Conservation (phyloP, 2,329 filamentous ascomycete species). For the Sporothrix curviconia region DNA sequence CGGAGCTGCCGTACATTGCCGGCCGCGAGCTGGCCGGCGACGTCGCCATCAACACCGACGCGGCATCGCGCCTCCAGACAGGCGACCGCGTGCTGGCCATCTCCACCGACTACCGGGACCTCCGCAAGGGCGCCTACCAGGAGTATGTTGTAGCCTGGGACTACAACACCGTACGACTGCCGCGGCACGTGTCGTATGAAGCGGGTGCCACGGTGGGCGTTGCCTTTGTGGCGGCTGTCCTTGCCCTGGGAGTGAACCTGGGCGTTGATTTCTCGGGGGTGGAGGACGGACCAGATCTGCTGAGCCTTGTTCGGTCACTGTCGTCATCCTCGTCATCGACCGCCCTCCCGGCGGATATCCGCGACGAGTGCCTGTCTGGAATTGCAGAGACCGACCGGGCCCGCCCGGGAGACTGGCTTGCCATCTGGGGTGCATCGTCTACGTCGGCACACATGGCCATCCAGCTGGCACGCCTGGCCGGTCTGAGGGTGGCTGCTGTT, state of each 20-base stretch:
- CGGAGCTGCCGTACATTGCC: conserved; percentile 60
- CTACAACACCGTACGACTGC: conserved; percentile 59
- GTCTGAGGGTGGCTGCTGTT: conserved; percentile 58
- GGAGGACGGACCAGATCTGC: conserved; percentile 52
- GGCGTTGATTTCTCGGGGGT: conserved; percentile 57
- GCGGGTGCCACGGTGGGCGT: conserved; percentile 61
- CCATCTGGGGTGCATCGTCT: conserved; percentile 68
- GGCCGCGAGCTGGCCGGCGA: conserved; percentile 64
- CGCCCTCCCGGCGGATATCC: conserved; percentile 53
- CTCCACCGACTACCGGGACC: conserved; percentile 67
- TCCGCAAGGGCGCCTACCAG: conserved; percentile 65
- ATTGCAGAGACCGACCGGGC: conserved; percentile 48
- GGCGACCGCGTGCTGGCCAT: conserved; percentile 59
- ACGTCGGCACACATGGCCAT: conserved; percentile 61
- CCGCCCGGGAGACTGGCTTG: conserved; percentile 59
- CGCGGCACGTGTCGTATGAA: conserved; percentile 43
- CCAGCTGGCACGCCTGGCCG: conserved; percentile 61
- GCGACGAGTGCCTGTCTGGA: conserved; percentile 53
- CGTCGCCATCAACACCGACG: conserved; percentile 43
- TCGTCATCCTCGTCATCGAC: conserved; percentile 31
- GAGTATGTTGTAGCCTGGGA: conserved; percentile 59
- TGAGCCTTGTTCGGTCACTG: conserved; percentile 42
- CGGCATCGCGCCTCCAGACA: conserved; percentile 42
- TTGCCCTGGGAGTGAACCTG: conserved; percentile 63
- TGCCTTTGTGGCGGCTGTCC: conserved; percentile 61